Conservation (phyloP, 2,329 filamentous ascomycete genomes). For the Periconia sp. region DNA sequence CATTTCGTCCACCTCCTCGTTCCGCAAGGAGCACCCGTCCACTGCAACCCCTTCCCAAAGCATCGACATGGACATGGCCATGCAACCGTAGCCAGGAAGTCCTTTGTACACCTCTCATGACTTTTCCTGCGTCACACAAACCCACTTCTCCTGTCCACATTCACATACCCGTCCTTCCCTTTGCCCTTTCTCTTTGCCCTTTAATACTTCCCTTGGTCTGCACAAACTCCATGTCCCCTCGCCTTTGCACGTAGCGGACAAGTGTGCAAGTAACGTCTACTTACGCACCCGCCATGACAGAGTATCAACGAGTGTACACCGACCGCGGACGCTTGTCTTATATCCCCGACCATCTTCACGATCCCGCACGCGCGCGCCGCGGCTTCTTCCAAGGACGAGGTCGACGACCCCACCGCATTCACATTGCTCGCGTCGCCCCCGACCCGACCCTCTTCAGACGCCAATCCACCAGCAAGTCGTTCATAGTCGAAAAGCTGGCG, state of each 20-base stretch:
- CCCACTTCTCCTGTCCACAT: slow-evolving; percentile 20
- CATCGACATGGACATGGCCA: slow-evolving; percentile 36
- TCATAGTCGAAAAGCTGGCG: slow-evolving; percentile 56
- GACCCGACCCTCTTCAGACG: slow-evolving; percentile 43
- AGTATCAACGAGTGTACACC: slow-evolving; percentile 45
- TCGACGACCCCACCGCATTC: slow-evolving; percentile 62
- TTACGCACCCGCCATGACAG: slow-evolving; percentile 47
- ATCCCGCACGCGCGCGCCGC: slow-evolving; percentile 28
- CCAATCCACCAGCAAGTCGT: slow-evolving; percentile 42
- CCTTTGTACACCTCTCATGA: slow-evolving; percentile 44
- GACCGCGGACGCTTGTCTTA: slow-evolving; percentile 47
- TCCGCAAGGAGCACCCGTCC: slow-evolving; percentile 28
- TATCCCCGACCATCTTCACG: slow-evolving; percentile 42
- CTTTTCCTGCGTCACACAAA: slow-evolving; percentile 37
- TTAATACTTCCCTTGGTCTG: slow-evolving; percentile 21
- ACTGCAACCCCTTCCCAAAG: slow-evolving; percentile 37
- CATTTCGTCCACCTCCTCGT: slow-evolving; percentile 42
- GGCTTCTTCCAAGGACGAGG: slow-evolving; percentile 57
- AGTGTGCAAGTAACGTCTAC: slow-evolving; percentile 28
- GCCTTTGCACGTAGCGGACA: slow-evolving; percentile 4
- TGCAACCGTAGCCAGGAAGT: slow-evolving; percentile 36
- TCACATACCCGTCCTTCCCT: slow-evolving; percentile 13
- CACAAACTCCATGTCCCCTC: slow-evolving; percentile 19
- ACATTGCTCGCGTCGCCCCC: slow-evolving; percentile 58
- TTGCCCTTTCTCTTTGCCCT: slow-evolving; percentile 14